Base-by-base conservation (phyloP, 768 basidiomycete genomes). In the Tricholoma matsutake region DNA sequence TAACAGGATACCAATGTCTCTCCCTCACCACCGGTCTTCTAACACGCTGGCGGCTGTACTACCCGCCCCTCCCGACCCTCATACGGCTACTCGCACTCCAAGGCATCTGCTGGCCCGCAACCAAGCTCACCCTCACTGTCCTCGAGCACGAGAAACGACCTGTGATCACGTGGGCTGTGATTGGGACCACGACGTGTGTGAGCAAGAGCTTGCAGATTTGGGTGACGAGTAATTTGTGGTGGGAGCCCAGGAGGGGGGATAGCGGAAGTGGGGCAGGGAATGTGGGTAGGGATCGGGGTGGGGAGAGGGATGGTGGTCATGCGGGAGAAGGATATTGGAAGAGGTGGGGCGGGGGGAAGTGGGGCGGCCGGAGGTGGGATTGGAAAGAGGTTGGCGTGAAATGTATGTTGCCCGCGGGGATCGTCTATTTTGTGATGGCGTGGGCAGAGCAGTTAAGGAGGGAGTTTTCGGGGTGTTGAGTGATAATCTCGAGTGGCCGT, bases 101-200 rank as follows among this genome's bases (percentile, higher is more conserved):
- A 71, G 92, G 92, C 16, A 95, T 98, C 61, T 98, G 96, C 75
- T 98, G 95, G 95, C 93, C 94, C 1, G 88, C 92, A 3, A 97
- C 95, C 4, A 91, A 93, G 65, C 73, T 93, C 39, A 96, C 93
- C 1, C 85, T 96, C 32, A 83, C 79, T 57, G 75, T 94, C 54
- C 80, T 98, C 49, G 86, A 88, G 31, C 79, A 86, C 57, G 81
- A 82, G 16, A 79, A 77, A 34, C 83, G 94, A 8, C 93, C 94
- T 0, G 86, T 92, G n/a, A 76, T 90, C 4, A 89, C 86, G 55
- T 98, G 96, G 96, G 89, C 93, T 3, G 83, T 89, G 10, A 91
- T 98, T 53, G 95, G 89, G 0, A 94, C 89, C 11, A 93, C 92
- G 51, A 97, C 96, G 0, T 92, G 88, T 68, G 78, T 88, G 58